Conservation (phyloP, 2,329 filamentous ascomycete species). For the Trichoderma atroviride region DNA sequence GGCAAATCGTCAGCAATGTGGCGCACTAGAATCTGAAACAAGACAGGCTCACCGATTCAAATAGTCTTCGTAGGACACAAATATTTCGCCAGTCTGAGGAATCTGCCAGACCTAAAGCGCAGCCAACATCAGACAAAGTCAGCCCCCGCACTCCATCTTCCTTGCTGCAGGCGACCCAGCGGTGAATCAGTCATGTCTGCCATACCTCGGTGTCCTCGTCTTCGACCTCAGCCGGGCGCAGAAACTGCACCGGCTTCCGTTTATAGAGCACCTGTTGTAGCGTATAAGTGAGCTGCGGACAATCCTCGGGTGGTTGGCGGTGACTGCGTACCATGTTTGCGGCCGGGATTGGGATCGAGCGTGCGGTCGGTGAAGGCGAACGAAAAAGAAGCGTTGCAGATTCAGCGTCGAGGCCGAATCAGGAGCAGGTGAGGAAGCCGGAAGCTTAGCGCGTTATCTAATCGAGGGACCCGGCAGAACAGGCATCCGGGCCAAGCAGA, state of each 20-base stretch:
- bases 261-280: constrained; percentile 60
- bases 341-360: not conserved
- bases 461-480: constrained; percentile 21
- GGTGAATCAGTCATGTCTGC: not conserved
- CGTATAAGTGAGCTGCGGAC: constrained; percentile 1
- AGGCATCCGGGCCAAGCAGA: constrained; percentile 19
- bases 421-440: not conserved
- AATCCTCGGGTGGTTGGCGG: not conserved
- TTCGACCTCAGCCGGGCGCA: constrained; percentile 70
- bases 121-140: not conserved
- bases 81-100: constrained; percentile 85
- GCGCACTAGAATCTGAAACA: not conserved
- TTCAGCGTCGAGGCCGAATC: constrained; percentile 6
- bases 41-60: constrained; percentile 67
- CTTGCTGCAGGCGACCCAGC: not conserved
- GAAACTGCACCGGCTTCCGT: constrained; percentile 87
- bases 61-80: constrained; percentile 85
- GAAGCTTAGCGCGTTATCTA: constrained; percentile 21
- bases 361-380: not conserved
- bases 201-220: constrained; percentile 83
- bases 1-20: constrained; percentile 25
- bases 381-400: constrained; percentile 4
- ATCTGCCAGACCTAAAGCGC: constrained; percentile 82
- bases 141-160: not conserved
- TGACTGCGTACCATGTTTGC: constrained; percentile 23